Percentiles rank a stretch among this genome's conserved stretches.
Evolutionary conservation across 306 rosid species (phyloP).

Genomic region (Ochetophila trinervis): DNA sequence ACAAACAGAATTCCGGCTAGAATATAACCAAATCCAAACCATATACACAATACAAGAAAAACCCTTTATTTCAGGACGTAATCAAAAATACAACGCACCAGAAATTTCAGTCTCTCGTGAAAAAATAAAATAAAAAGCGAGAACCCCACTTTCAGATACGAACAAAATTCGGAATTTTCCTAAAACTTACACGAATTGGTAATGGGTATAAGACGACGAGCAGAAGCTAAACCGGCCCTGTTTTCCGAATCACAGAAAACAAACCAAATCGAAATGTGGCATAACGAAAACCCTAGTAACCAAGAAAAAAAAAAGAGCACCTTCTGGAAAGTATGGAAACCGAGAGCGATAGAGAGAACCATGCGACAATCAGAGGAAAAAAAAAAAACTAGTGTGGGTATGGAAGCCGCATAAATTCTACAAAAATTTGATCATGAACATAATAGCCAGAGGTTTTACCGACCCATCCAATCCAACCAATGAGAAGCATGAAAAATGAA

Average conservation of each 20-base stretch:
- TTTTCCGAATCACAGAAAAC: background rate
- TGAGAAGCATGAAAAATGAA: background rate
- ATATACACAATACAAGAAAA: background rate
- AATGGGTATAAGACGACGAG: no score
- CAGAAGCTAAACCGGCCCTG: no score
- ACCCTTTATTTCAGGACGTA: background rate
- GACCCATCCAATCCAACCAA: constrained; percentile 8
- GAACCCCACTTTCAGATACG: constrained; percentile 13
- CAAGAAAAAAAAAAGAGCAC: background rate
- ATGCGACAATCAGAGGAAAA: no score
- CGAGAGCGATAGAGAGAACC: background rate
- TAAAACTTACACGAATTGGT: no score
- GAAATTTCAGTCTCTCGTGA: constrained; percentile 4
- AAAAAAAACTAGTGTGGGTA: no score
- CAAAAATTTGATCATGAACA: background rate
- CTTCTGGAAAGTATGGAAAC: background rate
- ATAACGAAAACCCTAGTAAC: constrained; percentile 11
- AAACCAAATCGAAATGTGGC: background rate
- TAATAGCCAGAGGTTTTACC: background rate
- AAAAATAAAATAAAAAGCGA: background rate
- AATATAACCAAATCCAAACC: background rate
- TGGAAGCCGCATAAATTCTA: no score
- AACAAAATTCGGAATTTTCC: no score
- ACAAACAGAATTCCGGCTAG: background rate
- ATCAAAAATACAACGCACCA: background rate